Percentiles rank a stretch among this genome's conserved stretches.
phyloP scores from a whole-genome alignment of 176 grass and related monocot genomes.

The Phyllostachys edulis region DNA sequence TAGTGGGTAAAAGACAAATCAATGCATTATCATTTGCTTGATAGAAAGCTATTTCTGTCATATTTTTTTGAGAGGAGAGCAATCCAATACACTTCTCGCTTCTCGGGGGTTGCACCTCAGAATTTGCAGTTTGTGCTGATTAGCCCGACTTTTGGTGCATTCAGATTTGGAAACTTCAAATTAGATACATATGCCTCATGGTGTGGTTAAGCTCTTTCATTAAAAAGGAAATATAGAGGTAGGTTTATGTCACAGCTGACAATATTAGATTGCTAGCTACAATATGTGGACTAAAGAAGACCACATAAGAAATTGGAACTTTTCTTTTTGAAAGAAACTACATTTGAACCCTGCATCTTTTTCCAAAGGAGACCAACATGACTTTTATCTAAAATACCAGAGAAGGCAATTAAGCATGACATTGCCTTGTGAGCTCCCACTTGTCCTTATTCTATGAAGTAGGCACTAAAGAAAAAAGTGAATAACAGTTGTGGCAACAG shows the following conservation, averaged over 20 bases:
- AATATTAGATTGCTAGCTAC: conserved; percentile 14
- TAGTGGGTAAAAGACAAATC: neutral
- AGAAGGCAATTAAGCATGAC: conserved; percentile 10
- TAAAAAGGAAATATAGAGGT: neutral
- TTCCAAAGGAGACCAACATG: conserved; percentile 3
- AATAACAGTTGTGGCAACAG: no score
- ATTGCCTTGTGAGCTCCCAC: conserved; percentile 16
- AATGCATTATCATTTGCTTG: neutral
- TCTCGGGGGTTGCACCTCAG: neutral
- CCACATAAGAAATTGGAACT: neutral
- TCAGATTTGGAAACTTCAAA: neutral
- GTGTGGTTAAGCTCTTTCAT: neutral
- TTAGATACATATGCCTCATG: neutral
- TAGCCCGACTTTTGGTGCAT: neutral
- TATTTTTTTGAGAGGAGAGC: neutral
- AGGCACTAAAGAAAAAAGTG: no score
- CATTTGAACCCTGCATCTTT: neutral
- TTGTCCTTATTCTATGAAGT: neutral
- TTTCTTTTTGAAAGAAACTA: neutral
- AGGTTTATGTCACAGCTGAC: neutral
- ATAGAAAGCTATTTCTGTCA: neutral
- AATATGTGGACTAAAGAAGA: neutral
- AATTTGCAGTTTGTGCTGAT: neutral
- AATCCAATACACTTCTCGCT: neutral
- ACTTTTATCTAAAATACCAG: conserved; percentile 18